Percentiles rank a stretch among this genome's conserved stretches.
phyloP scores from a whole-genome alignment of 495 filamentous ascomycete genomes.

The Penicillium lagena region DNA sequence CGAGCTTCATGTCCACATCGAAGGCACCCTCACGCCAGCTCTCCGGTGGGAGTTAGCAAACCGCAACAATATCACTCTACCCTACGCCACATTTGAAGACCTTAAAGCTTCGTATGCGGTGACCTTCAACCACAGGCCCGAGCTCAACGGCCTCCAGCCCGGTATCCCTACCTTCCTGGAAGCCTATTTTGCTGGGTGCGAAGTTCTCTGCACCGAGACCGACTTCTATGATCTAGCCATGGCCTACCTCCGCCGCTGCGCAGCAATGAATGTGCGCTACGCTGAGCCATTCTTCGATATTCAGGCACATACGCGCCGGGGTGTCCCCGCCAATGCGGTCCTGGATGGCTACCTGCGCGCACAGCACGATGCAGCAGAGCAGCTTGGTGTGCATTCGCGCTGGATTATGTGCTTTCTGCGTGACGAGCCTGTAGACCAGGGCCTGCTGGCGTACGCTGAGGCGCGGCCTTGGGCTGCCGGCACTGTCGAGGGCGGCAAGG shows the following conservation, averaged over 20 bases:
- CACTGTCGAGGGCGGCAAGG: constrained; percentile 21
- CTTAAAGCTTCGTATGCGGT: constrained; percentile 25
- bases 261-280: constrained; percentile 34
- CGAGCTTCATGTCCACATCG: constrained; percentile 40
- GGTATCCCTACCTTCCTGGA: constrained; percentile 36
- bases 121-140: constrained; percentile 25
- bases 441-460: constrained; percentile 15
- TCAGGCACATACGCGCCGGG: constrained; percentile 34
- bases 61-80: constrained; percentile 28
- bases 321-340: constrained; percentile 23
- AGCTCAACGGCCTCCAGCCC: constrained; percentile 23
- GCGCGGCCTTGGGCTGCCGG: constrained; percentile 25
- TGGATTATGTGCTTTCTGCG: constrained; percentile 40
- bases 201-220: constrained; percentile 28
- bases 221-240: constrained; percentile 40
- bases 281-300: constrained; percentile 38
- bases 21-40: constrained; percentile 34
- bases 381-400: constrained; percentile 20
- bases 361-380: constrained; percentile 18
- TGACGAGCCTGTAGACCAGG: constrained; percentile 21
- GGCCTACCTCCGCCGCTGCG: constrained; percentile 26
- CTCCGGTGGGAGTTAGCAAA: constrained; percentile 31
- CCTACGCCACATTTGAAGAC: constrained; percentile 22
- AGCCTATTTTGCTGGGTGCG: constrained; percentile 33
- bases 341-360: constrained; percentile 29